Evolutionary conservation across 257 asterid genomes (phyloP), one percentile per base, ranked within the genome.

Genomic region (Gentiana dahurica): DNA sequence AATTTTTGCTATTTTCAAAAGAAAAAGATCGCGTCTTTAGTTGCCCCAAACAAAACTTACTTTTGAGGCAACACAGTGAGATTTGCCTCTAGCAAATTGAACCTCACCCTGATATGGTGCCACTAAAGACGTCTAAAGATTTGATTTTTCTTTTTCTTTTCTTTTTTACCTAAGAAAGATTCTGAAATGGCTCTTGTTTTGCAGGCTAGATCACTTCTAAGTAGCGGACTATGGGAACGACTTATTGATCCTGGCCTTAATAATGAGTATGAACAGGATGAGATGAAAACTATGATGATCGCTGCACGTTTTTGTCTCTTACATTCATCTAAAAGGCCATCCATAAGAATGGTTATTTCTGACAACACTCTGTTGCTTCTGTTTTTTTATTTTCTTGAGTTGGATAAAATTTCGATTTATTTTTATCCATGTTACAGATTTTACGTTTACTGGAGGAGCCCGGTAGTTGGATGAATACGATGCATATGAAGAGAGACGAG

Each of bases 321-420:
- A 79, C 96, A 80, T 77, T 82, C 89, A 60, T 80, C 96, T 52
- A 76, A 86, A 73, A 78, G 96, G 81, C 96, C 96, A 57, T 73
- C 81, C 1, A 82, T 84, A 84, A 77, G 75, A 72, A 80, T 77
- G 38, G 96, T 84, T 70, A n/a, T 12, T 8, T 56, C n/a, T 13
- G 1, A 8, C 34, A 13, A 1, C 6, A 0, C 15, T 34, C 34
- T 35, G 10, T 34, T 54, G 7, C 12, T 54, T 36, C 4, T 3
- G 34, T 4, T 2, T 3, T 36, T 6, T 5, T 32, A 48, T 41
- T 41, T 41, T 41, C 46, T 10, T 41, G 9, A 6, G 24, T 24
- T 24, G 24, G 0, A 43, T 10, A 7, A 5, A 15, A 34, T 48
- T 51, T 4, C 9, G 6, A 2, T n/a, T 34, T 41, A 35, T 60